phyloP scores from a whole-genome alignment of 768 basidiomycete genomes.

The Mycena capillaripes region DNA sequence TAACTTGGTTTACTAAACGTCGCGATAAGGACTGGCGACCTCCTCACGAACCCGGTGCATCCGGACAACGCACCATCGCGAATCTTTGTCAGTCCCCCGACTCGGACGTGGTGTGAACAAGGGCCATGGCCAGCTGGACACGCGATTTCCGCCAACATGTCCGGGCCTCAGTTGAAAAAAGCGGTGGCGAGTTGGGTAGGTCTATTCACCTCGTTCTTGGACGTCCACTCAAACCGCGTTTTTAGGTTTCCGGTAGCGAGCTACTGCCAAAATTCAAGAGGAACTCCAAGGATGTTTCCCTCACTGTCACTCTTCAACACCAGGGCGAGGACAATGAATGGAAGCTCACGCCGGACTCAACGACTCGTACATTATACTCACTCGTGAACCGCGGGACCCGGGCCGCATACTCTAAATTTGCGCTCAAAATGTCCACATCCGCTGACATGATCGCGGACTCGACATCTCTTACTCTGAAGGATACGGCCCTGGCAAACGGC shows the following conservation, averaged over 20 bases:
- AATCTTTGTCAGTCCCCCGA: slow-evolving; percentile 31
- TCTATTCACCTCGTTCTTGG: neutral
- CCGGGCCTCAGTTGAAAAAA: slow-evolving; percentile 7
- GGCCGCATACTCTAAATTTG: slow-evolving; percentile 37
- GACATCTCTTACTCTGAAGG: slow-evolving; percentile 15
- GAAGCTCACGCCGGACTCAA: slow-evolving; percentile 32
- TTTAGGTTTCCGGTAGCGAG: slow-evolving; percentile 31
- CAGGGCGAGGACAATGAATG: slow-evolving; percentile 26
- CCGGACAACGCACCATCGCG: slow-evolving; percentile 27
- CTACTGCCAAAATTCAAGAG: slow-evolving; percentile 12
- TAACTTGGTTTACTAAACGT: neutral
- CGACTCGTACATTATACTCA: slow-evolving; percentile 39
- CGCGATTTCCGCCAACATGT: neutral
- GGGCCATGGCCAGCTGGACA: slow-evolving; percentile 30
- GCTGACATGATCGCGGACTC: slow-evolving; percentile 31
- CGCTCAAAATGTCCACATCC: slow-evolving; percentile 20
- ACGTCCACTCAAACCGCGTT: neutral
- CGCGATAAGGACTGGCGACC: slow-evolving; percentile 37
- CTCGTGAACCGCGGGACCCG: slow-evolving; percentile 43
- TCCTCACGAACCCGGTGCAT: slow-evolving; percentile 31
- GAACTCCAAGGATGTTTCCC: neutral
- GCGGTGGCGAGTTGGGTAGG: slow-evolving; percentile 39
- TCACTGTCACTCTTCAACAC: slow-evolving; percentile 32
- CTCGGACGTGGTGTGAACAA: slow-evolving; percentile 29
- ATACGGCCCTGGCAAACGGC: slow-evolving; percentile 31